Conservation (phyloP, 2,329 filamentous ascomycete genomes). For the Dryadomyces quercus-mongolicae region DNA sequence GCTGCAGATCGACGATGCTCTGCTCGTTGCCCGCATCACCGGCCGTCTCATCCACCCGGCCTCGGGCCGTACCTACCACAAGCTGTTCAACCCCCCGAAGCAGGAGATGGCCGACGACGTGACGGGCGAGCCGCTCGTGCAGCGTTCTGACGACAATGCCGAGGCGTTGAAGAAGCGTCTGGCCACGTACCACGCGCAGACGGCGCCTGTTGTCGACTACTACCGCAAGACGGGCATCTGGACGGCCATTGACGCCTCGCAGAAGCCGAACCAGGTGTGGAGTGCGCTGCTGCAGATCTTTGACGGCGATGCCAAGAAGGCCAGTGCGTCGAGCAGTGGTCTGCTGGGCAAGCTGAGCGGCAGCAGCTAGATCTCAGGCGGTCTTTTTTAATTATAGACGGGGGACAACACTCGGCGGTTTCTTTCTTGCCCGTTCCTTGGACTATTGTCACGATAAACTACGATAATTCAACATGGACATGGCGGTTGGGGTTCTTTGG, state of each 20-base stretch:
- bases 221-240: constrained; percentile 98
- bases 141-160: constrained; percentile 94
- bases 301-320: constrained; percentile 46
- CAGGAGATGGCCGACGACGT: constrained; percentile 87
- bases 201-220: constrained; percentile 82
- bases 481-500: background rate
- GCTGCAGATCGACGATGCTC: constrained; percentile 88
- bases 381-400: too few species aligned
- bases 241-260: constrained; percentile 88
- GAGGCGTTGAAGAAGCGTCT: constrained; percentile 93
- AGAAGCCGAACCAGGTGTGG: constrained; percentile 94
- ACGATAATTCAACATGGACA: background rate
- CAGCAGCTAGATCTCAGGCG: constrained; percentile 4
- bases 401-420: too few species aligned
- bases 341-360: constrained; percentile 29
- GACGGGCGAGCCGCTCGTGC: constrained; percentile 90
- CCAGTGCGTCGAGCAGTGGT: constrained; percentile 21
- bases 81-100: constrained; percentile 97
- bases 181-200: constrained; percentile 88
- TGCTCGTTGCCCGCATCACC: constrained; percentile 92
- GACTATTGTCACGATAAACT: background rate
- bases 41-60: constrained; percentile 92
- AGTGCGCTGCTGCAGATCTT: constrained; percentile 82
- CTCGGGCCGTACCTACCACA: constrained; percentile 94
- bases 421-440: too few species aligned